These are phyloP conservation scores for Talaromyces sp. DNA, from an alignment of 2,329 filamentous ascomycete genomes.

Conservation along the genomic window DNA sequence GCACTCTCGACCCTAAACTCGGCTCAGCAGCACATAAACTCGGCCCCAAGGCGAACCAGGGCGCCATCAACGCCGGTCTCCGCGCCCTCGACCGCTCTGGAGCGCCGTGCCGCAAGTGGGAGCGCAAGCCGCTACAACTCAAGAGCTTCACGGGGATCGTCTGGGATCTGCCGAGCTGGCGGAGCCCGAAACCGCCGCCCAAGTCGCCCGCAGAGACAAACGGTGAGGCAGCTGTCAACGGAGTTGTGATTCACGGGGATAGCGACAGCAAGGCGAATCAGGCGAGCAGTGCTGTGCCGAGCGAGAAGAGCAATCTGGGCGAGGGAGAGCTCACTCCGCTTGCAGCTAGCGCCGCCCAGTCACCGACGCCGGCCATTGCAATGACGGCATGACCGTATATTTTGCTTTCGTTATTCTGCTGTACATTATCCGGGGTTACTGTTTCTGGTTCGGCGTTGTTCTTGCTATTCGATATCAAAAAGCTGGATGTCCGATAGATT, in stretches of 20 bases:
- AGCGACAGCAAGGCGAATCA: slow-evolving; percentile 54
- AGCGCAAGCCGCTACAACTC: slow-evolving; percentile 71
- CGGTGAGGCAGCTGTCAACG: slow-evolving; percentile 37
- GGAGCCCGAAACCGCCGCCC: slow-evolving; percentile 43
- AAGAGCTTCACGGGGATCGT: slow-evolving; percentile 88
- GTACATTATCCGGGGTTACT: background rate
- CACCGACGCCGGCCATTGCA: slow-evolving; percentile 45
- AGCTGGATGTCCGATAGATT: background rate
- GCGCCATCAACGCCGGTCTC: slow-evolving; percentile 93
- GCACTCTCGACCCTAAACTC: slow-evolving; percentile 38
- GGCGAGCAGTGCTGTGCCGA: slow-evolving; percentile 53
- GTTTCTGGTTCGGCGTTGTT: background rate
- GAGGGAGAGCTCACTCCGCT: slow-evolving; percentile 43
- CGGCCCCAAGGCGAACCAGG: slow-evolving; percentile 92
- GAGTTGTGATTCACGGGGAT: slow-evolving; percentile 36
- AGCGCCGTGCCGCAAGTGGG: slow-evolving; percentile 88
- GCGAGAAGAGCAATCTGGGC: slow-evolving; percentile 56
- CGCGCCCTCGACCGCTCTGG: slow-evolving; percentile 89
- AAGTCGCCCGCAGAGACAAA: slow-evolving; percentile 56
- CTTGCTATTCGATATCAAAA: background rate
- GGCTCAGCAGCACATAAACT: slow-evolving; percentile 64
- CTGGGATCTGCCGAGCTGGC: slow-evolving; percentile 82
- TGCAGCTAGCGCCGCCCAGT: slow-evolving; percentile 42
- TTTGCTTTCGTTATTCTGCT: background rate
- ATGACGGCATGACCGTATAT: slow-evolving; percentile 27